Percentiles rank a stretch among this genome's conserved stretches.
Conservation (phyloP, 805 yeast species). For the Metschnikowia dekortorum region DNA sequence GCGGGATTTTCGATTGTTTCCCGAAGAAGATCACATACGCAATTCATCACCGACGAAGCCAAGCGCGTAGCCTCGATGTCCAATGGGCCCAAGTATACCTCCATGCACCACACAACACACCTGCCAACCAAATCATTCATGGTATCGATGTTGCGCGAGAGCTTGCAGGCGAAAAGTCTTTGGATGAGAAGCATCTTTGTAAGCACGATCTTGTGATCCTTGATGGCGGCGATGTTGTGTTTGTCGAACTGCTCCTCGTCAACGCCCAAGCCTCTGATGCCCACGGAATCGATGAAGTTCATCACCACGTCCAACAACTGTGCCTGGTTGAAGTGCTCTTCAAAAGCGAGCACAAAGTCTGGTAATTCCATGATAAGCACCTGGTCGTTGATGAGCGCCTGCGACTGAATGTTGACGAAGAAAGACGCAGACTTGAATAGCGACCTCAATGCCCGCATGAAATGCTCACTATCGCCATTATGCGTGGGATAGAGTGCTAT, state of each 20-base stretch:
- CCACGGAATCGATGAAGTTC: constrained; percentile 49
- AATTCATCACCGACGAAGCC: constrained; percentile 54
- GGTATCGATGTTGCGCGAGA: constrained; percentile 24
- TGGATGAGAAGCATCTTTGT: constrained; percentile 60
- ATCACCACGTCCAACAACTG: constrained; percentile 41
- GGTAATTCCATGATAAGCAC: constrained; percentile 55
- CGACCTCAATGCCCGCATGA: constrained; percentile 27
- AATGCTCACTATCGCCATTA: constrained; percentile 19
- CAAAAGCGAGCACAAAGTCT: constrained; percentile 50
- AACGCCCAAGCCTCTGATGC: constrained; percentile 52
- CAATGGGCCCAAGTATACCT: constrained; percentile 47
- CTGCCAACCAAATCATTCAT: constrained; percentile 35
- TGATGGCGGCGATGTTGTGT: constrained; percentile 30
- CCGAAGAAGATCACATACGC: constrained; percentile 42
- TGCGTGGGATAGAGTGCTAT: constrained; percentile 26
- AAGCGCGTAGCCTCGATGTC: constrained; percentile 61
- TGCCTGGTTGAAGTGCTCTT: constrained; percentile 32
- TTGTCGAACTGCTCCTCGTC: constrained; percentile 26
- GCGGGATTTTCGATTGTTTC: constrained; percentile 23
- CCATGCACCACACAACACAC: constrained; percentile 54
- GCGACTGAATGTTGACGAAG: constrained; percentile 47
- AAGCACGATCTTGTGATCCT: constrained; percentile 52
- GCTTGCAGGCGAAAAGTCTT: constrained; percentile 44
- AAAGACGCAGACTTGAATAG: constrained; percentile 37
- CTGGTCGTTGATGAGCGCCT: constrained; percentile 55